Base-by-base conservation (phyloP, 176 grass and related monocot species). In the Phyllostachys edulis region DNA sequence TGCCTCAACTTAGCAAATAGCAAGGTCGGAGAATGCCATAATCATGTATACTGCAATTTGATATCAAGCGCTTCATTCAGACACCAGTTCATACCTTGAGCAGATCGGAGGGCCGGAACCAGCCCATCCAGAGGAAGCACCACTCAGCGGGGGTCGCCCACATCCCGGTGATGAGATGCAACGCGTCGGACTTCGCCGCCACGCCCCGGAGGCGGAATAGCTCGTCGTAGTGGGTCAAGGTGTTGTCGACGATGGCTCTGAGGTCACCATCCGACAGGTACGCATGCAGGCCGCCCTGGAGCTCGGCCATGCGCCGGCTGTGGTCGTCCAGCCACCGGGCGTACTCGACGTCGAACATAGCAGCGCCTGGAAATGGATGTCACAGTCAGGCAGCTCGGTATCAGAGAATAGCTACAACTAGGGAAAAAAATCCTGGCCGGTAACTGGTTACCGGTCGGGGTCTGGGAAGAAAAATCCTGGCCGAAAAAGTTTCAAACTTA, bases 61-160 rank as follows among this genome's bases (percentile, higher is more conserved):
- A 16, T 23, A 38, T 57, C 38, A 11, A 15, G 27, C 76, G 42
- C 21, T 75, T 42, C 49, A 39, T 82, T 75, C 72, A 68, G 47
- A 68, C 4, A 8, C 26, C 13, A 81, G 14, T 59, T 17, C 84
- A 65, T 82, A 87, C 95, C 92, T 86, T 94, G 90, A 97, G 75
- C 71, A 97, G 86, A 63, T 94, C 92, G 11, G 95, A 97, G 37
- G 95, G 92, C 81, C 87, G 72, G 81, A 97, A 97, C 34, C 95
- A 92, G 27, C 87, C 90, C 81, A 97, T 94, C 95, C 95, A 97
- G 40, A 94, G 81, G 82, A 97, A 97, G 75, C 92, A 97, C 24
- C 92, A 84, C 71, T 97, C 95, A 0, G 90, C 84, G 0, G 90
- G 87, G 17, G 87, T 88, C 2, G 84, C 84, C 95, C 95, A 97